These are phyloP conservation scores for Collybia nuda DNA, from an alignment of 768 basidiomycete genomes.

Conservation along the genomic window DNA sequence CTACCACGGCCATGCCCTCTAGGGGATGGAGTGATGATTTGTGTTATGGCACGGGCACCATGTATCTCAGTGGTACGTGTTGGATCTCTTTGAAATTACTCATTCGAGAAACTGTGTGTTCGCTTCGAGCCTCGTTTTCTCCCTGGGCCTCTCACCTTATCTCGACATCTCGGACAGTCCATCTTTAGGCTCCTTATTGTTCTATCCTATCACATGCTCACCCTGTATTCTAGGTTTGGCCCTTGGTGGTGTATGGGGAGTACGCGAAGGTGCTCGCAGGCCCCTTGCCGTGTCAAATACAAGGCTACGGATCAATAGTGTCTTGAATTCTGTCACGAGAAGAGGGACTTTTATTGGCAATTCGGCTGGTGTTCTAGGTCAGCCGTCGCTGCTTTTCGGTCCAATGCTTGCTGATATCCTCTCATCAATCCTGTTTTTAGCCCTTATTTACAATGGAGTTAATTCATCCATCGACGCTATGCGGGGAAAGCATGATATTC, in stretches of 20 bases:
- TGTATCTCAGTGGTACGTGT: slow-evolving; percentile 93
- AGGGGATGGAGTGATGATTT: slow-evolving; percentile 99
- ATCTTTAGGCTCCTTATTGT: slow-evolving; percentile 79
- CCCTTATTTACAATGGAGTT: slow-evolving; percentile 93
- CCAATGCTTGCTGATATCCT: slow-evolving; percentile 26
- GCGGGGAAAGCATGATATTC: slow-evolving; percentile 89
- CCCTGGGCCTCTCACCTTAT: slow-evolving; percentile 65
- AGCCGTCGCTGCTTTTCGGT: slow-evolving; percentile 39
- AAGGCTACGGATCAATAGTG: slow-evolving; percentile 91
- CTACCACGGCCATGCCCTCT: slow-evolving; percentile 87
- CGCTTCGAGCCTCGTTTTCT: slow-evolving; percentile 51
- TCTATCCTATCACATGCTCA: slow-evolving; percentile 78
- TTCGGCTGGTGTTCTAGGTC: slow-evolving; percentile 96
- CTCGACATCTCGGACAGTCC: slow-evolving; percentile 51
- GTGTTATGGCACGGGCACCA: slow-evolving; percentile 98
- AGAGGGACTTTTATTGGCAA: slow-evolving; percentile 98
- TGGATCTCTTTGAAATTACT: slow-evolving; percentile 63
- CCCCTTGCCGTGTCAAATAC: slow-evolving; percentile 84
- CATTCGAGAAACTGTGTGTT: slow-evolving; percentile 45
- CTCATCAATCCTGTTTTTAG: slow-evolving; percentile 52
- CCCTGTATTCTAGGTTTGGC: slow-evolving; percentile 78
- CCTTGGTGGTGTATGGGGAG: slow-evolving; percentile 93
- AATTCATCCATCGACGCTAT: slow-evolving; percentile 90
- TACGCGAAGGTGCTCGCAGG: slow-evolving; percentile 89
- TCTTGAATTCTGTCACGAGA: slow-evolving; percentile 95